phyloP scores from a whole-genome alignment of 371 early-diverging fungal genomes.

The Coemansia sp. region DNA sequence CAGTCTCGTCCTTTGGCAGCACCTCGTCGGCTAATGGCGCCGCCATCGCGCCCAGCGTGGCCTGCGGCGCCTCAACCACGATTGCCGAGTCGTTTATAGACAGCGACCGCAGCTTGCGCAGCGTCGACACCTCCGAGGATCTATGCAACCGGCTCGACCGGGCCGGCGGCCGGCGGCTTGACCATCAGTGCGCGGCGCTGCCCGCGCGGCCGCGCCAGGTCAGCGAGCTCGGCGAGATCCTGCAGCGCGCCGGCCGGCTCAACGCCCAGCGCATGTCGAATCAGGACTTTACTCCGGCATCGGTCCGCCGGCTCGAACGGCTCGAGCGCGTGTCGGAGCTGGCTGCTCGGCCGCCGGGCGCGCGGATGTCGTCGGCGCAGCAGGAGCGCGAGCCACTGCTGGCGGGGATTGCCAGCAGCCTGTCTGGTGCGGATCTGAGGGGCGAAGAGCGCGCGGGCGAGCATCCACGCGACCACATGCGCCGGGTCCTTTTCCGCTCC shows the following conservation, averaged over 20 bases:
- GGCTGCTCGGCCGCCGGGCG: not conserved
- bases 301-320: conserved; percentile 22
- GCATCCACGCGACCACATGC: conserved; percentile 42
- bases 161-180: conserved; percentile 25
- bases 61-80: conserved; percentile 11
- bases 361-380: not conserved
- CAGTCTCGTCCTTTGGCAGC: not conserved
- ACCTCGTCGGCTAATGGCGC: not conserved
- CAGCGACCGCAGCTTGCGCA: not conserved
- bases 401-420: conserved; percentile 20
- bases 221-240: conserved; percentile 34
- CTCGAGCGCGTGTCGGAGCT: conserved; percentile 22
- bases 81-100: not conserved
- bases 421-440: conserved; percentile 9
- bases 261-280: conserved; percentile 27
- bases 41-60: not conserved
- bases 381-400: conserved; percentile 25
- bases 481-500: conserved; percentile 16
- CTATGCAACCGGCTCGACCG: conserved; percentile 29
- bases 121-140: conserved; percentile 9
- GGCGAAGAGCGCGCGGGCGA: not conserved
- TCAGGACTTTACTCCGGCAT: conserved; percentile 36
- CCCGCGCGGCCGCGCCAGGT: conserved; percentile 5
- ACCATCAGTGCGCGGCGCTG: conserved; percentile 25
- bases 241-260: conserved; percentile 27